These are phyloP conservation scores for Talinum fruticosum DNA, from an alignment of 148 eudicot species.

Conservation along the genomic window DNA sequence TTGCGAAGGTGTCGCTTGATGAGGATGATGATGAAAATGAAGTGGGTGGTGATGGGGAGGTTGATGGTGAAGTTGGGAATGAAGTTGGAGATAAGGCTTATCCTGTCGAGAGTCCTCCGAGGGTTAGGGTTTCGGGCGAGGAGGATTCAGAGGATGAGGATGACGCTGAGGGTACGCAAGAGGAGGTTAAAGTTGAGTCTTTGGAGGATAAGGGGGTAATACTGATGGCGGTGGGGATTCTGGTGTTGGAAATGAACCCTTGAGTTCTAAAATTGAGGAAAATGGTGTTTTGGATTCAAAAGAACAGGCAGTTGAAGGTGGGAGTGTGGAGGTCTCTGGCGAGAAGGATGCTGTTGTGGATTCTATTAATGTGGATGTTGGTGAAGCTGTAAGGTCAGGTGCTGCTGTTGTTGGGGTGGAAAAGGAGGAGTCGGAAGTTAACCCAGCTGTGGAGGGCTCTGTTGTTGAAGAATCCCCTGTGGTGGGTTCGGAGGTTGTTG, in stretches of 20 bases:
- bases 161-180: neutral
- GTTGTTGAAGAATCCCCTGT: conserved; percentile 1
- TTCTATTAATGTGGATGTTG: conserved; percentile 25
- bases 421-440: conserved; percentile 12
- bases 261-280: conserved; percentile 13
- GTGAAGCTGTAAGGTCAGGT: conserved; percentile 32
- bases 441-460: neutral
- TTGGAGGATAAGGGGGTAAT: conserved; percentile 14
- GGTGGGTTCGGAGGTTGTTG: conserved; percentile 21
- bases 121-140: conserved; percentile 21
- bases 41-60: conserved; percentile 10
- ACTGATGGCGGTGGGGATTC: conserved; percentile 13
- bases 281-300: neutral
- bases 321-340: conserved; percentile 4
- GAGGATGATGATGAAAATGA: conserved; percentile 39
- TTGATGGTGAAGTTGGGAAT: conserved; percentile 22
- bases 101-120: conserved; percentile 27
- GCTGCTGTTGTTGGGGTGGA: conserved; percentile 43
- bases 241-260: conserved; percentile 6
- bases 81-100: neutral
- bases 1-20: conserved; percentile 34
- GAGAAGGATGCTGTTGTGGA: conserved; percentile 32
- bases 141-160: conserved; percentile 28
- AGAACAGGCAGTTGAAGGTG: too few relatives aligned
- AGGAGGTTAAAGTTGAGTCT: conserved; percentile 9